These are phyloP conservation scores for Aspergillus phoenicis DNA, from an alignment of 2,329 filamentous ascomycete species.

Conservation along the genomic window DNA sequence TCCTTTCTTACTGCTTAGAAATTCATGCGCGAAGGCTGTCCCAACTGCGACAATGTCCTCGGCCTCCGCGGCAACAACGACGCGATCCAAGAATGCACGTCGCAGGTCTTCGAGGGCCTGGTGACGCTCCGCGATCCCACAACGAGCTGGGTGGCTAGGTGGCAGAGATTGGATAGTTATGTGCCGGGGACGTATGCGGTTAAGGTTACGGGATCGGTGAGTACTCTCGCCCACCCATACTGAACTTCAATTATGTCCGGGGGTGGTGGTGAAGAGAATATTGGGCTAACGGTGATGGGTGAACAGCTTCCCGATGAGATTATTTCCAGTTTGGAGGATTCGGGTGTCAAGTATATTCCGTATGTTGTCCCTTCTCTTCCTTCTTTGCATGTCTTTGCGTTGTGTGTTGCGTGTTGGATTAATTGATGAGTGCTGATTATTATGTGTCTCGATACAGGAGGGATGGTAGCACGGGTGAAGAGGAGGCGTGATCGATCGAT, in stretches of 20 bases:
- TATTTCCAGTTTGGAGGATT: slow-evolving; percentile 58
- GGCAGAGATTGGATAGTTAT: slow-evolving; percentile 88
- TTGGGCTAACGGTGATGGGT: background rate
- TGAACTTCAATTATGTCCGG: no score
- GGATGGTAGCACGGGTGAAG: slow-evolving; percentile 51
- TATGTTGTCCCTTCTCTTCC: slow-evolving; percentile 34
- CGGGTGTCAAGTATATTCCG: slow-evolving; percentile 64
- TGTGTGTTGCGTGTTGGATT: background rate
- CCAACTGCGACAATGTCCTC: slow-evolving; percentile 94
- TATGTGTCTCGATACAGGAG: slow-evolving; percentile 32
- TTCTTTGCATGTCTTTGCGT: no score
- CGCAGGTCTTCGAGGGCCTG: slow-evolving; percentile 91
- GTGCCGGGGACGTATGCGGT: slow-evolving; percentile 89
- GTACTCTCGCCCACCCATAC: slow-evolving; percentile 25
- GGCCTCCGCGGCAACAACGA: slow-evolving; percentile 78
- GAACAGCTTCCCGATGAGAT: slow-evolving; percentile 59
- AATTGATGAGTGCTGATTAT: slow-evolving; percentile 5
- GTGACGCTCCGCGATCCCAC: slow-evolving; percentile 82
- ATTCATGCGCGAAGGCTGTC: slow-evolving; percentile 85
- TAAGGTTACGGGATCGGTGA: slow-evolving; percentile 81
- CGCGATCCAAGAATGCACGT: slow-evolving; percentile 87
- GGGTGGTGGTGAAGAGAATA: background rate
- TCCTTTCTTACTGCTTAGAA: slow-evolving; percentile 54
- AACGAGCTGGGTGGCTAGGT: slow-evolving; percentile 92
- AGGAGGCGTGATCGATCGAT: slow-evolving; percentile 36